Conservation (phyloP, 2,329 filamentous ascomycete species). For the Lachnellula arida region DNA sequence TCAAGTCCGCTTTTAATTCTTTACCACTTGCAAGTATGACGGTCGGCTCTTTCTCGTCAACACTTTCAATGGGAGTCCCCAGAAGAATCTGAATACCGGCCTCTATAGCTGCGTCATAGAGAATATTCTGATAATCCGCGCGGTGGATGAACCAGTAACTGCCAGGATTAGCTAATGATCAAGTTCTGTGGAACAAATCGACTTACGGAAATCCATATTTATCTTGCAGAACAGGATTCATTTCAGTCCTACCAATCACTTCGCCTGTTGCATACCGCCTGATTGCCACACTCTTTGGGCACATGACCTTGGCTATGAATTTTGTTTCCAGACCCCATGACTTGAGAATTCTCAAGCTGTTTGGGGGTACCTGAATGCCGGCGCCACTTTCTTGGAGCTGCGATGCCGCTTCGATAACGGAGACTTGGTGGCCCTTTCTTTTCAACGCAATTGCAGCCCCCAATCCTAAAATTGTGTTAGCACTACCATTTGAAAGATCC, state of each 20-base stretch:
- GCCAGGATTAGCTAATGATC: background rate
- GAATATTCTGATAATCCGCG: slow-evolving; percentile 8
- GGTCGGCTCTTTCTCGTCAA: background rate
- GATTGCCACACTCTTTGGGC: background rate
- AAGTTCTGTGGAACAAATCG: background rate
- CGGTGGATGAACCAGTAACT: slow-evolving; percentile 13
- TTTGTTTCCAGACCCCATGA: slow-evolving; percentile 3
- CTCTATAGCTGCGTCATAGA: slow-evolving; percentile 6
- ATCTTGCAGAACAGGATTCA: background rate
- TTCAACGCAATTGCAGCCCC: slow-evolving; percentile 3
- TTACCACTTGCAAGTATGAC: slow-evolving; percentile 3
- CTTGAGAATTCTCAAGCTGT: slow-evolving; percentile 9
- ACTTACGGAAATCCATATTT: slow-evolving; percentile 8
- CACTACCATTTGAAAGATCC: background rate
- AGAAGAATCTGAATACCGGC: slow-evolving; percentile 1
- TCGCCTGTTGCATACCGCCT: slow-evolving; percentile 4
- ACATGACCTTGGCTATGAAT: background rate
- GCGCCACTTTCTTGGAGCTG: slow-evolving; percentile 33
- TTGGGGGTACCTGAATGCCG: slow-evolving; percentile 12
- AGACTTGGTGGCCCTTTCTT: slow-evolving; percentile 31
- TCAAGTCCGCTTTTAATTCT: slow-evolving; percentile 6
- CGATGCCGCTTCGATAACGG: slow-evolving; percentile 34
- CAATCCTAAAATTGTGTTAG: background rate
- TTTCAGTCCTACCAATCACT: background rate
- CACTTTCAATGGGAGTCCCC: slow-evolving; percentile 1